Evolutionary conservation across 495 filamentous ascomycete species (phyloP), one percentile per base, ranked within the genome.

Genomic region (Penicillium soppii): DNA sequence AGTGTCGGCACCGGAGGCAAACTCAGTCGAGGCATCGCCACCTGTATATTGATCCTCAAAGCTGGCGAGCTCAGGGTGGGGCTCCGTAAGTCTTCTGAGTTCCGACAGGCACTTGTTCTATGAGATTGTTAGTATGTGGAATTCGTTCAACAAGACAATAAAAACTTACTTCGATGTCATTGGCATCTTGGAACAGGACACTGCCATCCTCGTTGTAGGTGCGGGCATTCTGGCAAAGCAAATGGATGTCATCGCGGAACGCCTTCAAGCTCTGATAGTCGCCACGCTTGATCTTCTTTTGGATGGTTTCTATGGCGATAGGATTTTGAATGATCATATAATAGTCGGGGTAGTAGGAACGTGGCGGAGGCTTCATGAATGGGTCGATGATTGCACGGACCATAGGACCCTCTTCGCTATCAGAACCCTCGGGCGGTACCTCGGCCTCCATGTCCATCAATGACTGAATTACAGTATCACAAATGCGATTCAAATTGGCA

Each of bases 121-220:
- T 44, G 54, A 32, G 21, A 52, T 35, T 22, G 57, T 75, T 47
- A 77, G 69, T 53, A 65, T 45, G 16, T 2, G 17, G 10, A n/a
- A 44, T 33, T 43, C 25, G 48, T 30, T 30, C 1, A 52, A 26
- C 17, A 13, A n/a, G 2, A 26, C 0, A 21, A 43, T 36, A 22
- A 15, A 42, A 44, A 75, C 83, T 67, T 76, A 96, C 92, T 81
- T 96, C 91, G 68, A 98, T 97, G 36, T 85, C 72, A 64, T 91
- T 91, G 37, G 91, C 94, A 78, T 98, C 95, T 59, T 87, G 82
- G 74, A 90, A 97, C 39, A 98, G 78, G 50, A 90, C 68, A 70
- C 91, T 96, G 33, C 83, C 86, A 62, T 97, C 94, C 69, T 98
- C 94, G 68, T 98, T 98, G 71, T 94, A 98, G 5, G 86, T 92